phyloP scores from a whole-genome alignment of 148 eudicot species.

The Camellia sinensis region DNA sequence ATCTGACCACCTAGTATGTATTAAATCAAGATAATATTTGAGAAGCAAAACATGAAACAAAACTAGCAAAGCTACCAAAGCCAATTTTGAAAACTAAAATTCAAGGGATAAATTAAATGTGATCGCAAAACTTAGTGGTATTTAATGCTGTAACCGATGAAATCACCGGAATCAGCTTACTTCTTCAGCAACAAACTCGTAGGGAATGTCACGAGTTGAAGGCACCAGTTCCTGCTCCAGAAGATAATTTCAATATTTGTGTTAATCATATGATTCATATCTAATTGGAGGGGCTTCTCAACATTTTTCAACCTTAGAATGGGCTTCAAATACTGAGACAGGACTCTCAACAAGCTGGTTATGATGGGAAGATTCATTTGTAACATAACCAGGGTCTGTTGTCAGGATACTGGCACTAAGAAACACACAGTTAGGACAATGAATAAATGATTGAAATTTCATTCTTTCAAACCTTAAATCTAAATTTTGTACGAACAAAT shows the following conservation, averaged over 20 bases:
- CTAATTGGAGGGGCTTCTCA: slow-evolving; percentile 9
- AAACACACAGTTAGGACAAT: slow-evolving; percentile 13
- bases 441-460: neutral
- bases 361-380: slow-evolving; percentile 27
- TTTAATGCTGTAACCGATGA: neutral
- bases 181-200: slow-evolving; percentile 31
- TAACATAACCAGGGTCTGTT: slow-evolving; percentile 63
- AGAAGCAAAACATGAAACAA: neutral
- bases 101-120: neutral
- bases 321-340: slow-evolving; percentile 29
- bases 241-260: slow-evolving; percentile 18
- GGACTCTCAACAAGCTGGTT: slow-evolving; percentile 16
- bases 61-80: neutral
- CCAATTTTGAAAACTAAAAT: neutral
- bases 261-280: too few species aligned
- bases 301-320: slow-evolving; percentile 37
- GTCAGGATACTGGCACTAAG: slow-evolving; percentile 53
- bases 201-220: slow-evolving; percentile 16
- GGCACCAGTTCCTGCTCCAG: slow-evolving; percentile 30
- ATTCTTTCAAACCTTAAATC: neutral
- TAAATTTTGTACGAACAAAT: neutral
- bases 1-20: neutral
- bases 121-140: neutral
- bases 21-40: neutral
- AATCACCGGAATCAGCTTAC: slow-evolving; percentile 25